phyloP scores from a whole-genome alignment of 2,329 filamentous ascomycete species.

The Pleurostoma richardsiae region DNA sequence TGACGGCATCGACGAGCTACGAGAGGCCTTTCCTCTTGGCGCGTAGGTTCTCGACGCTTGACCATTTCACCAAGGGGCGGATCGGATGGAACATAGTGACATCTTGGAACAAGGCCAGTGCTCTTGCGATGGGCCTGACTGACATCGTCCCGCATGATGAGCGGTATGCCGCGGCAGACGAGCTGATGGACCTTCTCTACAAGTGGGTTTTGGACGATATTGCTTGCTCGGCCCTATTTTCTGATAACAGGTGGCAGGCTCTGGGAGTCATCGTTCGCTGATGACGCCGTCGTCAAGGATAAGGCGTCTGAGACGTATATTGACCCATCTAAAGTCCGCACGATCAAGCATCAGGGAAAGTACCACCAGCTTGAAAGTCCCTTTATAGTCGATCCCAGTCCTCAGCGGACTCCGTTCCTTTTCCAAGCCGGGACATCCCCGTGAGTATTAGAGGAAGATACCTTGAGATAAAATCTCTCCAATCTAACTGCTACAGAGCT shows the following conservation, averaged over 20 bases:
- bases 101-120: slow-evolving; percentile 10
- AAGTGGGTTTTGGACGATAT: slow-evolving; percentile 15
- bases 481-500: slow-evolving; percentile 26
- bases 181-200: slow-evolving; percentile 13
- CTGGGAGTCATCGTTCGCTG: slow-evolving; percentile 11
- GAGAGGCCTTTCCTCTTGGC: slow-evolving; percentile 7
- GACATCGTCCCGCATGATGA: slow-evolving; percentile 11
- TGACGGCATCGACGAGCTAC: slow-evolving; percentile 10
- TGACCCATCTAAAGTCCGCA: slow-evolving; percentile 7
- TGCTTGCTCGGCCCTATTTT: neutral
- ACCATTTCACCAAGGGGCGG: slow-evolving; percentile 9
- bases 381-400: neutral
- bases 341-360: slow-evolving; percentile 6
- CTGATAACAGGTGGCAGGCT: neutral
- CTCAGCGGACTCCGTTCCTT: neutral
- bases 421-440: neutral
- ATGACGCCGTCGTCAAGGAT: slow-evolving; percentile 7
- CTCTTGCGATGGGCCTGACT: slow-evolving; percentile 7
- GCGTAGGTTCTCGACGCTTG: slow-evolving; percentile 6
- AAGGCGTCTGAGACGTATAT: slow-evolving; percentile 1
- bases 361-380: slow-evolving; percentile 1
- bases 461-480: neutral
- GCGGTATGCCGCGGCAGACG: slow-evolving; percentile 14
- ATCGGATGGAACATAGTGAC: slow-evolving; percentile 16
- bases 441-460: neutral